Evolutionary conservation across 1,139 yeast species (phyloP), one percentile per base, ranked within the genome.

Genomic region (Yamadazyma mexicana): DNA sequence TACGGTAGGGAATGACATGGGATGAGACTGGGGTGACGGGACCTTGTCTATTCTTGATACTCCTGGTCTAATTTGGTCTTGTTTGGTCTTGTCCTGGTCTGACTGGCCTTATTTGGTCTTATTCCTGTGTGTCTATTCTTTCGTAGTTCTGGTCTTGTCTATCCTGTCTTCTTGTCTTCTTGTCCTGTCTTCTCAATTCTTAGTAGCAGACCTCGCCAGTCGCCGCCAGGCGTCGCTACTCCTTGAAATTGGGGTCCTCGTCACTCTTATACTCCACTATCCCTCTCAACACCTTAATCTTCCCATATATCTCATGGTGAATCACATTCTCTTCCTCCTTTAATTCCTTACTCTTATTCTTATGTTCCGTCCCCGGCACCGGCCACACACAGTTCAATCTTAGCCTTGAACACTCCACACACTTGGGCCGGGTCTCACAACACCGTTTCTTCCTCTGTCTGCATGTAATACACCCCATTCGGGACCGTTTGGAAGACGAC

Each of bases 221-320:
- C n/a, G n/a, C n/a, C n/a, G n/a, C n/a, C n/a, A n/a, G n/a, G n/a
- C n/a, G n/a, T n/a, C n/a, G n/a, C 22, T 20, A 20, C 22, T 20
- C 22, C 22, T 20, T 20, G 17, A 35, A 32, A 11, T 36, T 36
- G 2, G 45, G 43, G 33, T 44, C 45, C 23, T 50, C 53, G 18
- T 49, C 54, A 35, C 52, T 49, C 38, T 45, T 59, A 47, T 68
- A 66, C 50, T 77, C 81, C 20, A 80, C 83, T 17, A 80, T 77
- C 2, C 86, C 86, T 43, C 86, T 64, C 30, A 79, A 61, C 9
- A 80, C 81, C 56, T 77, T 79, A 47, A 81, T 79, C 44, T 72
- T 73, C 9, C 86, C 86, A 50, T 72, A 79, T 23, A 71, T 61
- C 40, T 77, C 79, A 52, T 80, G 79, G 33, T 69, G 62, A 20